Evolutionary conservation across 2,329 filamentous ascomycete genomes (phyloP).

Genomic region (Arthroderma uncinatum): DNA sequence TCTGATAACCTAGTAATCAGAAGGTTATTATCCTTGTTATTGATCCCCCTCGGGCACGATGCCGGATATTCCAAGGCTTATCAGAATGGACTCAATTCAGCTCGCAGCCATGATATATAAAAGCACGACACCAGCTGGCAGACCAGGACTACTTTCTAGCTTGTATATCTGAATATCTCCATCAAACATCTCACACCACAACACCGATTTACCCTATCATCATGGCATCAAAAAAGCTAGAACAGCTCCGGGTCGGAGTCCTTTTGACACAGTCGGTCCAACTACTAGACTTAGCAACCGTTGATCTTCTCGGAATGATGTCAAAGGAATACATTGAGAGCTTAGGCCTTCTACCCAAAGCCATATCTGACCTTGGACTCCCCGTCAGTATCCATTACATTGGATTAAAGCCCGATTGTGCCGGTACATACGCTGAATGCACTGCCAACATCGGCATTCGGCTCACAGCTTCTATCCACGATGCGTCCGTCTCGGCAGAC

Average conservation of each 20-base stretch:
- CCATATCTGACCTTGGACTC: not conserved
- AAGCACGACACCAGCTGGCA: not conserved
- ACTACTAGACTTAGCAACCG: slow-evolving; percentile 29
- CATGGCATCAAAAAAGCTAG: slow-evolving; percentile 1
- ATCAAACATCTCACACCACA: not conserved
- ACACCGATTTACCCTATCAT: not conserved
- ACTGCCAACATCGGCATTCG: slow-evolving; percentile 24
- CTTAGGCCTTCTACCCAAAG: slow-evolving; percentile 23
- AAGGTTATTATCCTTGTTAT: not conserved
- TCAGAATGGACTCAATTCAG: not conserved
- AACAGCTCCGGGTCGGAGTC: slow-evolving; percentile 25
- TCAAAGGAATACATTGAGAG: slow-evolving; percentile 21
- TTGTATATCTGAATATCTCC: not conserved
- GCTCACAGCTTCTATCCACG: slow-evolving; percentile 21
- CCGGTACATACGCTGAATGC: not conserved
- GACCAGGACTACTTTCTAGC: not conserved
- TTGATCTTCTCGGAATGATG: slow-evolving; percentile 32
- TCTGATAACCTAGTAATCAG: not conserved
- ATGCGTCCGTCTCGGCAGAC: slow-evolving; percentile 25
- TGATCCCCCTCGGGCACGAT: not conserved
- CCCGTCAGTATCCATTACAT: slow-evolving; percentile 8
- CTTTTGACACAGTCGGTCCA: slow-evolving; percentile 28
- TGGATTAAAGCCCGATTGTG: slow-evolving; percentile 17
- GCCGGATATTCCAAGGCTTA: not conserved
- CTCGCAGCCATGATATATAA: not conserved